Conservation (phyloP, 192 early-diverging fungal species). For the Dispira parvispora region DNA sequence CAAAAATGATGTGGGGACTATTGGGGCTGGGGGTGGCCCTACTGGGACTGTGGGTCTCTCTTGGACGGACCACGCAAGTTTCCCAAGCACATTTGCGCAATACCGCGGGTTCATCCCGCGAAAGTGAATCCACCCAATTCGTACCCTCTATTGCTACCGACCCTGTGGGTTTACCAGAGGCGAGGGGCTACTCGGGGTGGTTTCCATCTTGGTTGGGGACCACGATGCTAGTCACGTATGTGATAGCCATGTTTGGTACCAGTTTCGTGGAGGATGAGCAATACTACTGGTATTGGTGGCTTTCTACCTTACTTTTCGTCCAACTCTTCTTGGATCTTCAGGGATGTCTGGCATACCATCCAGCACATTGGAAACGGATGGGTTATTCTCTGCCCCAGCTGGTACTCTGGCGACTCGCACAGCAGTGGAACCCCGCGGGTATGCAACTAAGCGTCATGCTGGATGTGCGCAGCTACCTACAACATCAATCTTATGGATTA, state of each 20-base stretch:
- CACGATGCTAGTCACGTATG: slow-evolving; percentile 25
- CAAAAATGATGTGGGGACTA: slow-evolving; percentile 22
- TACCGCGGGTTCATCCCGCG: slow-evolving; percentile 10
- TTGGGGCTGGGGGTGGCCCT: slow-evolving; percentile 14
- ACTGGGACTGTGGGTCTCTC: neutral
- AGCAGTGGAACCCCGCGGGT: slow-evolving; percentile 29
- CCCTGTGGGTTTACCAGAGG: too few relatives aligned
- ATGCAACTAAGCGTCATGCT: slow-evolving; percentile 21
- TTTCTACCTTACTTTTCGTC: slow-evolving; percentile 38
- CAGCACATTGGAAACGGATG: too few relatives aligned
- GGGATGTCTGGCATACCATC: too few relatives aligned
- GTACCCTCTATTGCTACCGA: too few relatives aligned
- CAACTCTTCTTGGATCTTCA: slow-evolving; percentile 10
- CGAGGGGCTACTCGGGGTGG: neutral
- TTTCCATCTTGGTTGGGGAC: slow-evolving; percentile 10
- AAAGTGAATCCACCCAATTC: neutral
- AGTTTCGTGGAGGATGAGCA: slow-evolving; percentile 65
- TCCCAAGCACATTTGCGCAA: slow-evolving; percentile 10
- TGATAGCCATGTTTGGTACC: slow-evolving; percentile 38
- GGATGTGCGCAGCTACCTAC: slow-evolving; percentile 21
- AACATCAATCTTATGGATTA: slow-evolving; percentile 8
- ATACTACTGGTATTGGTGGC: slow-evolving; percentile 56
- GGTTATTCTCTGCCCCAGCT: slow-evolving; percentile 15
- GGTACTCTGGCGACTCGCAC: slow-evolving; percentile 20
- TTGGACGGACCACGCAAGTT: too few relatives aligned